These are phyloP conservation scores for Pyrenochaeta sp. DNA, from an alignment of 2,329 filamentous ascomycete genomes.

Conservation along the genomic window DNA sequence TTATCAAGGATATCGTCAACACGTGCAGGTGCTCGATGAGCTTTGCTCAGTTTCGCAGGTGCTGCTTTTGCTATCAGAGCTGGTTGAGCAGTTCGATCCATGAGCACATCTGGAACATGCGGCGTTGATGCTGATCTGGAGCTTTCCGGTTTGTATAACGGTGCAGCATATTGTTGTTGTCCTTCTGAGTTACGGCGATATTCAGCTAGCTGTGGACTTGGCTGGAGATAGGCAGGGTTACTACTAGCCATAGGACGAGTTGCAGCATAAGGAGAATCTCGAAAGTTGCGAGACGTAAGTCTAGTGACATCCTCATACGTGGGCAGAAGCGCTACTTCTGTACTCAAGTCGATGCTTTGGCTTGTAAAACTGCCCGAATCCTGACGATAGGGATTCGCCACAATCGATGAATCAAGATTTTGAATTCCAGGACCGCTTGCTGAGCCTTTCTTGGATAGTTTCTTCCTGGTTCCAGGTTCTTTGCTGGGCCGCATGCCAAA, in stretches of 20 bases:
- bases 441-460: constrained; percentile 35
- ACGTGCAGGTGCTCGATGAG: constrained; percentile 25
- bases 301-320: constrained; percentile 20
- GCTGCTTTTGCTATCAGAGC: constrained; percentile 13
- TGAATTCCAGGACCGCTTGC: constrained; percentile 12
- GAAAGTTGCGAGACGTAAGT: constrained; percentile 13
- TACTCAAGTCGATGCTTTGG: constrained; percentile 21
- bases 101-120: constrained; percentile 13
- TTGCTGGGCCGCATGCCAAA: constrained; percentile 31
- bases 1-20: constrained; percentile 38
- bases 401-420: constrained; percentile 17
- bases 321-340: constrained; percentile 13
- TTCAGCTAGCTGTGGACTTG: constrained; percentile 16
- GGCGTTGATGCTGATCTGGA: constrained; percentile 27
- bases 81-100: constrained; percentile 5
- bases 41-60: constrained; percentile 32
- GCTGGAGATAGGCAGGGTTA: constrained; percentile 7
- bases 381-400: constrained; percentile 25
- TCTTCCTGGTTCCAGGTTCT: constrained; percentile 27
- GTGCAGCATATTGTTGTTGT: constrained; percentile 30
- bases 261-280: constrained; percentile 31
- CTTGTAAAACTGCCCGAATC: constrained; percentile 36
- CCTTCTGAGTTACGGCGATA: constrained; percentile 39
- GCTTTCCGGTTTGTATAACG: constrained; percentile 26
- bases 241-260: constrained; percentile 5